These are phyloP conservation scores for Mortierella sp. DNA, from an alignment of 371 early-diverging fungal species.

Conservation along the genomic window DNA sequence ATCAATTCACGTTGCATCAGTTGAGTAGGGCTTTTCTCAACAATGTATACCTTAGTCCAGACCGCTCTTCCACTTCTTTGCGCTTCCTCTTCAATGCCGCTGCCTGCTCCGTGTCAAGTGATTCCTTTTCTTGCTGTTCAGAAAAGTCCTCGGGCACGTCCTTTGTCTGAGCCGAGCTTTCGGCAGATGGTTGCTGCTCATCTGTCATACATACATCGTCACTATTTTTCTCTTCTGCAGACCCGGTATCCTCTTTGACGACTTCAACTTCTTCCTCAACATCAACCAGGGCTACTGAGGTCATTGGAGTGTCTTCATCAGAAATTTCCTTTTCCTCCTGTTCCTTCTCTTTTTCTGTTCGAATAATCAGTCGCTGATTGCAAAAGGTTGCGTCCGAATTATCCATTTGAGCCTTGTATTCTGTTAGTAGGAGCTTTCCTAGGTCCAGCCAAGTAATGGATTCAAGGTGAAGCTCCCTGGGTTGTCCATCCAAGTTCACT, in stretches of 20 bases:
- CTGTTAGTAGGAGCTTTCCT: conserved; percentile 45
- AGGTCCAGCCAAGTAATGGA: conserved; percentile 43
- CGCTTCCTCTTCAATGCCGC: conserved; percentile 48
- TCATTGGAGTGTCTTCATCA: too few species aligned
- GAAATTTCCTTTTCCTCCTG: conserved; percentile 25
- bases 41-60: conserved; percentile 58
- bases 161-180: conserved; percentile 6
- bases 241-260: background rate
- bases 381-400: conserved; percentile 13
- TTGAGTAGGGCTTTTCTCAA: background rate
- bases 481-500: background rate
- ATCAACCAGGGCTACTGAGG: background rate
- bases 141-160: conserved; percentile 1
- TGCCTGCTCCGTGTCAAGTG: conserved; percentile 20
- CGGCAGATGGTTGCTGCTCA: background rate
- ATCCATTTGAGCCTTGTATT: conserved; percentile 25
- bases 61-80: conserved; percentile 59
- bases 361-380: conserved; percentile 24
- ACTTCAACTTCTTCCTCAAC: background rate
- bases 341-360: conserved; percentile 5
- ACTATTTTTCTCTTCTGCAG: conserved; percentile 1
- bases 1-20: background rate
- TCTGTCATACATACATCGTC: conserved; percentile 2
- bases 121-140: conserved; percentile 27
- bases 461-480: conserved; percentile 22